Conservation (phyloP, 441 rosid species). For the Erodium trifolium region DNA sequence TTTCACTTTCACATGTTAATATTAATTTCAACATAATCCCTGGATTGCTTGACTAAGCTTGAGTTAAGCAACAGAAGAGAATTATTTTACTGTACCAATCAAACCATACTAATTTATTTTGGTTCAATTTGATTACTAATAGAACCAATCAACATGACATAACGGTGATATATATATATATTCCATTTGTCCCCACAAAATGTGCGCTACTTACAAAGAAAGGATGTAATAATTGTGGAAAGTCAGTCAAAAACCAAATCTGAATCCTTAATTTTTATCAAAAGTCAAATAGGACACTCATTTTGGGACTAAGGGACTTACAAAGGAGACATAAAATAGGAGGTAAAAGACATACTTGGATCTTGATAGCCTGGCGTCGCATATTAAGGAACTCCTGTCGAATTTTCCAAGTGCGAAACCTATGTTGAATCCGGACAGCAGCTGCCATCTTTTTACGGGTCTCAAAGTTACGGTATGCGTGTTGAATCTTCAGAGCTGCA, state of each 20-base stretch:
- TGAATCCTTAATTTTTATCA: too few relatives aligned
- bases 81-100: too few relatives aligned
- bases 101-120: too few relatives aligned
- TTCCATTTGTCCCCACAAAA: too few relatives aligned
- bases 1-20: background rate
- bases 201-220: too few relatives aligned
- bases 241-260: too few relatives aligned
- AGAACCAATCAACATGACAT: too few relatives aligned
- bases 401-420: slow-evolving; percentile 83
- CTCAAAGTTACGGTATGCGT: slow-evolving; percentile 70
- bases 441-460: slow-evolving; percentile 64
- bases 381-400: slow-evolving; percentile 59
- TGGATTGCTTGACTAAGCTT: background rate
- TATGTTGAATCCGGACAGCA: slow-evolving; percentile 72
- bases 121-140: too few relatives aligned
- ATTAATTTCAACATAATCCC: background rate
- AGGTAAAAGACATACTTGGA: slow-evolving; percentile 52
- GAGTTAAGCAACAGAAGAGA: background rate
- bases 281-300: background rate
- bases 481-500: slow-evolving; percentile 92
- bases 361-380: slow-evolving; percentile 68
- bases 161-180: too few relatives aligned
- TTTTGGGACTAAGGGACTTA: background rate
- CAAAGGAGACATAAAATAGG: slow-evolving; percentile 9
- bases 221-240: too few relatives aligned